Base-by-base conservation (phyloP, 2,329 filamentous ascomycete genomes). In the Venturia oleaginea region DNA sequence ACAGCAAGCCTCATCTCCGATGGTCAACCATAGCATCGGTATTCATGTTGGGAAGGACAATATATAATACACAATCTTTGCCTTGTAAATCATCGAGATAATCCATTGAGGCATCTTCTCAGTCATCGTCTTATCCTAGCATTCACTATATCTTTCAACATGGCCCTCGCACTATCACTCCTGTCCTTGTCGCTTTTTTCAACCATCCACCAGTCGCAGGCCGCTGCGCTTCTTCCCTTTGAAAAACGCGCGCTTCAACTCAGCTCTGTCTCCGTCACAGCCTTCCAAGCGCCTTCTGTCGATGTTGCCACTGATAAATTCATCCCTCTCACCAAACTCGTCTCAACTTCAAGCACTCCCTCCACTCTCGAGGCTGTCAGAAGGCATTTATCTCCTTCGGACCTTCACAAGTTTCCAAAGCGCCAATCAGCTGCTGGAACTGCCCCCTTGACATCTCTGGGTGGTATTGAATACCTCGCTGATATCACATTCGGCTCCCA, bases 401-500 rank as follows among this genome's bases (percentile, higher is more conserved):
- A 57, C 24, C 51, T 57, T 34, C 27, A 34, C 27, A 57, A 10
- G 3, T 34, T 37, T 11, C 5, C 13, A 15, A 34, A 57, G 34
- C 42, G 42, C 61, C 24, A 32, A 62, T 27, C 24, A 37, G 11
- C n/a, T 38, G 27, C 19, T 30, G 40, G 30, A 32, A 17, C 43
- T 11, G n/a, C 30, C 17, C 51, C 62, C 6, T 11, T 65, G 19
- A 30, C 24, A 43, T 60, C 59, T 13, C 27, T 61, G 10, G 27
- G 32, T 30, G 64, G 64, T 22, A 17, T 42, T 11, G 64, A 64
- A 43, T 65, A 59, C 32, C 34, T 64, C 6, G 24, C 27, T 13
- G 46, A 59, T 22, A 59, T 65, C 62, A 65, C 43, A 8, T 59
- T 64, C 48, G 64, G 61, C 17, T 27, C 22, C 13, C 22, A 42